A percentile compares a stretch with the other conserved stretches of the same genome.
These are phyloP conservation scores for Candida ovalis DNA, from an alignment of 805 yeast genomes.

Conservation along the genomic window DNA sequence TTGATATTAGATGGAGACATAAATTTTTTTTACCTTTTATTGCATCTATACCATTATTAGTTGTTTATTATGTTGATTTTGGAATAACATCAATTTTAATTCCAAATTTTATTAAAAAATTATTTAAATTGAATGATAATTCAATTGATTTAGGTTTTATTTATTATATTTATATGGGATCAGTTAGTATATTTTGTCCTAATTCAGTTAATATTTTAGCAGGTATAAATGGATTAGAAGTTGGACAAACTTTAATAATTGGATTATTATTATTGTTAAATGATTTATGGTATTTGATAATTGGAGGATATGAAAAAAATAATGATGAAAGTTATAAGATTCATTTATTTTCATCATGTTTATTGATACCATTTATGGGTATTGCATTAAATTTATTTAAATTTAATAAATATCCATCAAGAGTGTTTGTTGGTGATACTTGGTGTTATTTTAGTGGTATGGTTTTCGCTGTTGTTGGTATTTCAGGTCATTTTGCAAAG, in stretches of 20 bases:
- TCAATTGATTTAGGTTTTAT: slow-evolving; percentile 72
- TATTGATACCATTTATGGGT: slow-evolving; percentile 83
- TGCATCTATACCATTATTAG: slow-evolving; percentile 85
- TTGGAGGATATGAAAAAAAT: slow-evolving; percentile 6
- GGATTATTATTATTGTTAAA: slow-evolving; percentile 68
- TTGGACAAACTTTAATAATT: slow-evolving; percentile 85
- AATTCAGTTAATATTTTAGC: slow-evolving; percentile 94
- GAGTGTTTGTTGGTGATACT: slow-evolving; percentile 96
- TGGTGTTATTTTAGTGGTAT: slow-evolving; percentile 97
- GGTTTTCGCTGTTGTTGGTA: slow-evolving; percentile 97
- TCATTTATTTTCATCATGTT: slow-evolving; percentile 75
- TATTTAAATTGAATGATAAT: slow-evolving; percentile 34
- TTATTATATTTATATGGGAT: slow-evolving; percentile 87
- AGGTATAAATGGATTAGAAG: slow-evolving; percentile 95
- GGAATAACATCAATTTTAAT: slow-evolving; percentile 85
- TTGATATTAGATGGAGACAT: slow-evolving; percentile 96
- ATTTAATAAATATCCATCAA: slow-evolving; percentile 88
- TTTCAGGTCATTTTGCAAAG: slow-evolving; percentile 93
- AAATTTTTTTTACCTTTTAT: slow-evolving; percentile 94
- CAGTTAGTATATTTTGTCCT: slow-evolving; percentile 91
- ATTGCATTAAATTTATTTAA: slow-evolving; percentile 72
- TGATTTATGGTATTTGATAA: slow-evolving; percentile 62
- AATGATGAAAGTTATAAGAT: slow-evolving; percentile 48
- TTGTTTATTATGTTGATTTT: slow-evolving; percentile 91
- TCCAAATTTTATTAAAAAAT: slow-evolving; percentile 59